A percentile compares a stretch with the other conserved stretches of the same genome.
These are phyloP conservation scores for Alisma plantagoaquatica DNA, from an alignment of 106 monocot genomes.

Conservation along the genomic window DNA sequence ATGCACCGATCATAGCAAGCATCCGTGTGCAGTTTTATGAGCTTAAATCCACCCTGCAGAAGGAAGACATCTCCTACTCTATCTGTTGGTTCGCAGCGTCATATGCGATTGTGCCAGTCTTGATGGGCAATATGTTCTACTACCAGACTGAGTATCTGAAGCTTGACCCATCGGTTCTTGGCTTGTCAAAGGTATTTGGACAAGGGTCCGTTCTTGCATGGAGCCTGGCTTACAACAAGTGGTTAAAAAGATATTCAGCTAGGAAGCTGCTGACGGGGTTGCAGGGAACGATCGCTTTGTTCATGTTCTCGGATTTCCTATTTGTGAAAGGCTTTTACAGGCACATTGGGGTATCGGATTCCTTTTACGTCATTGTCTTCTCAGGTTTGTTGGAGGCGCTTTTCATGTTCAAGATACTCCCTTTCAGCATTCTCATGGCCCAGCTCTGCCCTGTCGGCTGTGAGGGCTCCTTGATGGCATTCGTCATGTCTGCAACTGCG, in stretches of 20 bases:
- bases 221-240: conserved; percentile 43
- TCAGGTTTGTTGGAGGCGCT: conserved; percentile 53
- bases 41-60: conserved; percentile 31
- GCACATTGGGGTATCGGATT: conserved; percentile 45
- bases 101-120: conserved; percentile 41
- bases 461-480: conserved; percentile 81
- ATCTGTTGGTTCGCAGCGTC: conserved; percentile 52
- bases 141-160: too few species aligned
- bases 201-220: conserved; percentile 41
- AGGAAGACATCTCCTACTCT: conserved; percentile 38
- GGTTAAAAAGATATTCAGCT: conserved; percentile 25
- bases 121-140: too few species aligned
- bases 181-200: conserved; percentile 64
- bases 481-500: conserved; percentile 57
- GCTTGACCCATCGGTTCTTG: conserved; percentile 53
- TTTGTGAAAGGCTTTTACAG: conserved; percentile 57
- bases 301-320: conserved; percentile 60
- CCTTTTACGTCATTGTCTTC: conserved; percentile 39
- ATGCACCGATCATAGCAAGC: conserved; percentile 16
- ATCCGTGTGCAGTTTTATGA: conserved; percentile 28
- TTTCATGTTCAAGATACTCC: conserved; percentile 45
- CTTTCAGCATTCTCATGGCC: conserved; percentile 50
- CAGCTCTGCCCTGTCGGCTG: conserved; percentile 60
- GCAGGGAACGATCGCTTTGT: conserved; percentile 32
- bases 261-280: conserved; percentile 38